Percentiles rank a stretch among this genome's conserved stretches.
phyloP scores from a whole-genome alignment of 345 rosid species.

The Chamaenerion angustifolium region DNA sequence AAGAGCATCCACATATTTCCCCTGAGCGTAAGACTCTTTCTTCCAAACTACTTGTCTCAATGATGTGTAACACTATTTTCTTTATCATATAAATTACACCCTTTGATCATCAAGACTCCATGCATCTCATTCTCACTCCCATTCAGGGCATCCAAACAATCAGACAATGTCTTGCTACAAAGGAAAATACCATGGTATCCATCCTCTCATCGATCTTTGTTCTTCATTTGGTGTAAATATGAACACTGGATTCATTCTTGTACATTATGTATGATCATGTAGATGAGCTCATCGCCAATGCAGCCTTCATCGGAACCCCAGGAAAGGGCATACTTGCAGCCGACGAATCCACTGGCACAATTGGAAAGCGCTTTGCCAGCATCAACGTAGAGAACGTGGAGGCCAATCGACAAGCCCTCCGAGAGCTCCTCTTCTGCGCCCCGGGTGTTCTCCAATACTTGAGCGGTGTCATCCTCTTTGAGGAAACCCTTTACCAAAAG shows the following conservation, averaged over 20 bases:
- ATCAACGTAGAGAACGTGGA: constrained; percentile 11
- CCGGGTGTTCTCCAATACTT: constrained; percentile 7
- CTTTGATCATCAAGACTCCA: neutral
- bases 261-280: neutral
- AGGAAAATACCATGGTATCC: constrained; percentile 11
- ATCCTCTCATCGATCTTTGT: too few relatives aligned
- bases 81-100: neutral
- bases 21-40: too few relatives aligned
- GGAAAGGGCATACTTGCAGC: constrained; percentile 14
- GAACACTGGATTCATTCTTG: too few relatives aligned
- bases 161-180: constrained; percentile 12
- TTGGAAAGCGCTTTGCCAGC: constrained; percentile 11
- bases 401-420: constrained; percentile 5
- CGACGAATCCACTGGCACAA: constrained; percentile 13
- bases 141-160: too few relatives aligned
- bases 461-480: constrained; percentile 13
- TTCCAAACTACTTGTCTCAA: too few relatives aligned
- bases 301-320: constrained; percentile 12
- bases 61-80: too few relatives aligned
- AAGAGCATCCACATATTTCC: too few relatives aligned
- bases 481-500: constrained; percentile 13
- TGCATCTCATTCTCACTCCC: neutral
- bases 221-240: too few relatives aligned
- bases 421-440: constrained; percentile 15
- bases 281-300: constrained; percentile 14